Evolutionary conservation across 2,329 filamentous ascomycete species (phyloP), one percentile per base, ranked within the genome.

Genomic region (Rhynchosporium agropyri): DNA sequence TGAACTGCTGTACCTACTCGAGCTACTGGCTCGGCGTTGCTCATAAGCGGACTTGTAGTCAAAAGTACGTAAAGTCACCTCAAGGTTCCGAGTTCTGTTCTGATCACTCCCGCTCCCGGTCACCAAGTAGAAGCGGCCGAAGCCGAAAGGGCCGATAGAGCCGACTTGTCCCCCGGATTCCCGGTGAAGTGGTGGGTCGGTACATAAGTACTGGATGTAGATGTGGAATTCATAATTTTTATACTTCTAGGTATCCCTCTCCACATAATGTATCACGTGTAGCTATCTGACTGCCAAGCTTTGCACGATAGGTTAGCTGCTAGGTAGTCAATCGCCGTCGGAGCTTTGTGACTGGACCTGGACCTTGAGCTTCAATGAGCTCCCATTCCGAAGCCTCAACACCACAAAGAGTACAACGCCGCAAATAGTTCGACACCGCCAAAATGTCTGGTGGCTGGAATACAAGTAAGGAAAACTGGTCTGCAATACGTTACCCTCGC

Each of bases 391-490:
- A n/a, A 53, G 50, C 36, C 43, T 62, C 26, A 15, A 4, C 43
- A 50, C 26, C n/a, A 48, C 36, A 58, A 31, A 38, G 33, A 53
- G 20, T 36, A 58, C 36, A 57, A 57, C 48, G 6, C 33, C 33
- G 9, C 33, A 36, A 36, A 6, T 10, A 36, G 33, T 36, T 6
- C 2, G 33, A 36, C 33, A 33, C 29, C n/a, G 36, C 15, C 53
- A 79, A 72, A 48, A 89, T 88, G 86, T 90, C 89, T 78, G 90
- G 88, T 71, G 93, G 94, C 67, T 98, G 94, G 94, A 97, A 96
- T 78, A 98, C 94, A 45, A 97, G 86, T 87, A 75, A 75, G 83
- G 77, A 58, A 56, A 60, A 62, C 15, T 28, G 58, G 54, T 38
- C 59, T 51, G 4, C 28, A 55, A 20, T 42, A 26, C 5, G 5